Evolutionary conservation across 164 flowering plant species (phyloP), one percentile per base, ranked within the genome.

Genomic region (Stephania cephalantha): DNA sequence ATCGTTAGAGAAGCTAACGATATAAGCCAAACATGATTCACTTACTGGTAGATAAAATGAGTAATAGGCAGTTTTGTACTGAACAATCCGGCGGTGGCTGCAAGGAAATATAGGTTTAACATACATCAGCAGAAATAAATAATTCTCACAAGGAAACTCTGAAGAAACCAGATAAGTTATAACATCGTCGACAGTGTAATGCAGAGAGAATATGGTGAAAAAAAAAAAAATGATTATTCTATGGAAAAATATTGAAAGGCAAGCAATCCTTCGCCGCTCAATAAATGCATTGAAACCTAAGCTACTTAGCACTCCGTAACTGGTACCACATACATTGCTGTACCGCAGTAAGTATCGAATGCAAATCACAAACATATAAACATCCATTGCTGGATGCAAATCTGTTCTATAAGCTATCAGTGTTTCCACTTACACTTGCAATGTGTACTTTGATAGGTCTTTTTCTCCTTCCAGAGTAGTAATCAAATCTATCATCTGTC

Each of bases 31-130:
- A 30, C 52, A 50, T 15, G 6, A 53, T 63, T 46, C 52, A 87
- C 98, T 88, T 78, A 95, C 99, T 29, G 99, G 96, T 76, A 95
- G 92, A 80, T 95, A 93, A 83, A 95, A 95, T 71, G 99, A 95
- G 78, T 95, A 93, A 81, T 93, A 95, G 55, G 99, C 92, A 65
- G 99, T 95, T 78, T 95, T 95, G 86, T 90, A 95, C 88, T 91
- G 96, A 75, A 95, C 99, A 82, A 95, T 95, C 69, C 97, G 89
- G 15, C 86, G 90, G 79, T 95, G 95, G 73, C 98, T 95, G 92
- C 90, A 85, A 9, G 45, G 70, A 72, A 35, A 73, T 35, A 61
- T 71, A 77, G 75, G 31, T 50, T 48, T 70, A n/a, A 74, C 71
- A 35, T 35, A 74, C 20, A 75, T 81, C 22, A 78, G 74, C 2